Base-by-base conservation (phyloP, 345 rosid genomes). In the Camelina neglecta region DNA sequence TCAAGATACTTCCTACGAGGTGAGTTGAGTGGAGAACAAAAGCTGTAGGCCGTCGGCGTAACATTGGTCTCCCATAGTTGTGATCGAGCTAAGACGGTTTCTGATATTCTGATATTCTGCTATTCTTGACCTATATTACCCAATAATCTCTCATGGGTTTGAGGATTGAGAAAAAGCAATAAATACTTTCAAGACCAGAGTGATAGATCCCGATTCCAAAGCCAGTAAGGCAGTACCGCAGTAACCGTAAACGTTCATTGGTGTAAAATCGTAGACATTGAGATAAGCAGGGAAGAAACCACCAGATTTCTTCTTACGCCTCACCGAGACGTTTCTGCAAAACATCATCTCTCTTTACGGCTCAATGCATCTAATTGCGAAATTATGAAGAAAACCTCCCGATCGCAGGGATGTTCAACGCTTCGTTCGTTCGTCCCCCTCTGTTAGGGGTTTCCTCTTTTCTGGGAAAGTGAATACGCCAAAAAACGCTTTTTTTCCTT, bases 101-200 rank as follows among this genome's bases (percentile, higher is more conserved):
- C 3, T 24, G 26, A 24, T 24, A 24, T 24, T 24, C 26, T 23
- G 18, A 18, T 18, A 18, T 18, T 18, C 18, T 18, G 18, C 18
- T 18, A 18, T 18, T 18, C 18, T 18, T 18, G 18, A 18, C 1
- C 24, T 24, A 1, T 24, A 24, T 31, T 11, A 12, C 10, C 29
- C 3, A 8, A 31, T 5, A 0, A 20, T 21, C 0, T 35, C n/a
- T 36, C n/a, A 38, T 50, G 51, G 18, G 18, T 18, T 18, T 18
- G 18, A 65, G 18, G 56, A 65, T 23, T 20, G 12, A 21, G 29
- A 35, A 60, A 1, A 11, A 41, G 10, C 3, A 35, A 12, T 18
- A 20, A 0, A 72, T 48, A 92, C 98, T 96, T 92, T 94, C 86
- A 81, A 94, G 81, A 76, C 95, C 97, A n/a, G 98, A 92, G 86